Evolutionary conservation across 2,329 filamentous ascomycete species (phyloP).

Genomic region (Cadophora malorum): DNA sequence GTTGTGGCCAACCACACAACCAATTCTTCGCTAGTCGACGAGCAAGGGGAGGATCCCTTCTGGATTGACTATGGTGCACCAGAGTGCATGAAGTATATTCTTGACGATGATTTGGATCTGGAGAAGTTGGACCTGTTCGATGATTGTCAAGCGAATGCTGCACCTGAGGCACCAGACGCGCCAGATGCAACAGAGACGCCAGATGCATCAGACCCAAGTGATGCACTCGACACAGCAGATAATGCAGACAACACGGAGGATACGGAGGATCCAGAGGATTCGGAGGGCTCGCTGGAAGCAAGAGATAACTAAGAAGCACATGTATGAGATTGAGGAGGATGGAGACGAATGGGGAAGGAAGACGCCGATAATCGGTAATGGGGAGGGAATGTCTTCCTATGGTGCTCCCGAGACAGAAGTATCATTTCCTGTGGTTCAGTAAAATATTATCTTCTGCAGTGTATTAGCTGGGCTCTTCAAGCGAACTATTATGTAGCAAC

Average conservation of each 20-base stretch:
- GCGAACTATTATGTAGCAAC: too few relatives aligned
- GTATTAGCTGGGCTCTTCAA: too few relatives aligned
- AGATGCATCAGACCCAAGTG: not conserved
- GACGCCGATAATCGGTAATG: not conserved
- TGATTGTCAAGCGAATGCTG: conserved; percentile 1
- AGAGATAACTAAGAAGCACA: not conserved
- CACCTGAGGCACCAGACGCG: not conserved
- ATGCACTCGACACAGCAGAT: not conserved
- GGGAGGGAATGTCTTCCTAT: too few relatives aligned
- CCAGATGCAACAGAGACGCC: not conserved
- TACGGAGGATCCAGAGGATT: not conserved
- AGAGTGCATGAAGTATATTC: conserved; percentile 15
- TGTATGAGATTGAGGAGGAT: conserved; percentile 10
- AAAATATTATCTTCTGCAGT: too few relatives aligned
- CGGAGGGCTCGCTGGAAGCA: not conserved
- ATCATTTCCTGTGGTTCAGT: too few relatives aligned
- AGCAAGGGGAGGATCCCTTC: not conserved
- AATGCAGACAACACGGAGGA: not conserved
- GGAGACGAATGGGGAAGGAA: conserved; percentile 1
- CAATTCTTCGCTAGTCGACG: not conserved
- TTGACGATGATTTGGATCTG: conserved; percentile 2
- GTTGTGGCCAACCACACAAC: not conserved
- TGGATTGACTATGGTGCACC: conserved; percentile 17
- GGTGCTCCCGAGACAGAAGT: too few relatives aligned
- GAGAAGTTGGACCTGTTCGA: not conserved